Evolutionary conservation across 2,329 filamentous ascomycete species (phyloP), one percentile per base, ranked within the genome.

Genomic region (Alternaria sp.): DNA sequence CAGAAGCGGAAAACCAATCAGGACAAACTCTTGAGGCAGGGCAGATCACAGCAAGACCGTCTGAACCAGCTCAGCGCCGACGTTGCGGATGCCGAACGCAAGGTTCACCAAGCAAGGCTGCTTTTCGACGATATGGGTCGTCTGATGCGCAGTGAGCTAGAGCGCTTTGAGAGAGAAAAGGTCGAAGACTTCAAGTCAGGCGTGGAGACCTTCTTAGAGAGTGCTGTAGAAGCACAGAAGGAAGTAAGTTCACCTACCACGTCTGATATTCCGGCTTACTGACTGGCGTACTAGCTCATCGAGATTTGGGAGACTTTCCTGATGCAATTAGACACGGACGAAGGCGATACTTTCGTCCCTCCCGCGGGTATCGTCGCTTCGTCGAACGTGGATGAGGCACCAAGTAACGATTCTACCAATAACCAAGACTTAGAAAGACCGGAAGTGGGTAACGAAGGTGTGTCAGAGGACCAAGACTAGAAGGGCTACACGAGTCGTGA

Each of bases 281-380:
- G 59, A 66, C 54, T 51, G 23, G 40, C 23, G 3, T 26, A 7
- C 19, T 51, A 90, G 88, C 82, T 90, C 66, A 90, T 90, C 74
- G 96, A 99, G 81, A 90, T 98, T 66, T 99, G 96, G 96, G 96
- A 99, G 82, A 98, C 96, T 0, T 99, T 97, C 84, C 86, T 99
- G 56, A 90, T 98, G 86, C 96, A 97, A 79, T 85, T 99, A 46
- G 96, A 99, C 77, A 92, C 93, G 9, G 95, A 97, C 73, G 95
- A 98, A 63, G 93, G 84, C 6, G 81, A 83, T 57, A 81, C 82
- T 4, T 86, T 80, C 57, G 69, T 78, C 9, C 77, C 78, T 8
- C 79, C 79, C 7, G 79, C 79, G 7, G 79, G 79, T 47, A 67
- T 81, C 52, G 70, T 79, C 15, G 79, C 77, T 28, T 71, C 78